A percentile compares a stretch with the other conserved stretches of the same genome.
Conservation (phyloP, 352 stramenopile species). For the Globisporangium sylvaticum region DNA sequence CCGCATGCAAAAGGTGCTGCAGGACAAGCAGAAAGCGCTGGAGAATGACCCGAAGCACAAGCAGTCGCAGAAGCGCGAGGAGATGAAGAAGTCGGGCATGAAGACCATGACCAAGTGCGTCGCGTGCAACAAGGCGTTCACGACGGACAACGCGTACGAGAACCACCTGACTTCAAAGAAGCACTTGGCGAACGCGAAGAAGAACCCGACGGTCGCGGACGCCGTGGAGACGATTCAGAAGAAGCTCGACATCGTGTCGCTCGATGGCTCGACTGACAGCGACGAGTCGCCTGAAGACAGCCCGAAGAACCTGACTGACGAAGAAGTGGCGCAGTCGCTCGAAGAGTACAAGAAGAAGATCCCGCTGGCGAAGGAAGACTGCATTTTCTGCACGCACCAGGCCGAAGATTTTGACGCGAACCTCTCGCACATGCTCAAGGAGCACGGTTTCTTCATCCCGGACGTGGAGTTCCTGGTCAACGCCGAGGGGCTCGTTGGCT, state of each 20-base stretch:
- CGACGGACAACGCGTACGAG: slow-evolving; percentile 72
- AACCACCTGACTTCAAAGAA: slow-evolving; percentile 88
- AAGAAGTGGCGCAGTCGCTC: slow-evolving; percentile 56
- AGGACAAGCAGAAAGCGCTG: slow-evolving; percentile 49
- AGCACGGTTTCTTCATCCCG: slow-evolving; percentile 95
- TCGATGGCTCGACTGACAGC: slow-evolving; percentile 25
- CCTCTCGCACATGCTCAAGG: slow-evolving; percentile 90
- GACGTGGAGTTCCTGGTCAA: slow-evolving; percentile 92
- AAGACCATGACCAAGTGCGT: slow-evolving; percentile 83
- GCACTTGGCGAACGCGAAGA: slow-evolving; percentile 77
- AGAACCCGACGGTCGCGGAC: slow-evolving; percentile 41
- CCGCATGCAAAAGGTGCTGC: slow-evolving; percentile 71
- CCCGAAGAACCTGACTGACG: slow-evolving; percentile 36
- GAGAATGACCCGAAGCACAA: slow-evolving; percentile 73
- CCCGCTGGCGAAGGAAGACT: slow-evolving; percentile 73
- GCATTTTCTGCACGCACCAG: slow-evolving; percentile 76
- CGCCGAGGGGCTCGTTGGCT: slow-evolving; percentile 87
- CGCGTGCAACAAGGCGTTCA: slow-evolving; percentile 84
- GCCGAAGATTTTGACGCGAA: slow-evolving; percentile 62
- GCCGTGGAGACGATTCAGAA: slow-evolving; percentile 67
- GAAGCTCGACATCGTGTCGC: slow-evolving; percentile 42
- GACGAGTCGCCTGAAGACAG: slow-evolving; percentile 13
- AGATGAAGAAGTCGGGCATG: slow-evolving; percentile 62
- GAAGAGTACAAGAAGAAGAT: slow-evolving; percentile 77
- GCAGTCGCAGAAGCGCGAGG: slow-evolving; percentile 56